These are phyloP conservation scores for Penicillium sp. DNA, from an alignment of 2,329 filamentous ascomycete species.

Conservation along the genomic window DNA sequence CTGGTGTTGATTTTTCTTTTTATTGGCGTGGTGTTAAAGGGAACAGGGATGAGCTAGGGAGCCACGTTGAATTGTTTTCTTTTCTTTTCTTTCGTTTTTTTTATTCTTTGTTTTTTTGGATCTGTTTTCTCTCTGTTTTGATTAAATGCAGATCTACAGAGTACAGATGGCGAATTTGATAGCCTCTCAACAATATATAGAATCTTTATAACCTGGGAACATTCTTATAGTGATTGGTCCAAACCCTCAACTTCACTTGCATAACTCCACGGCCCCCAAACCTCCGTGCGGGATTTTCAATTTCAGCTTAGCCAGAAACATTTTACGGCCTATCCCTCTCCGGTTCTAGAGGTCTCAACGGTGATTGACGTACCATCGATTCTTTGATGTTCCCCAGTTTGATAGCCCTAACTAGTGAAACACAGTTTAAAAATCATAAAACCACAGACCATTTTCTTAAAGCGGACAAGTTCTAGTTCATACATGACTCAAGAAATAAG, in stretches of 20 bases:
- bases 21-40: conserved; percentile 10
- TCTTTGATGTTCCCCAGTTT: neutral
- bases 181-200: neutral
- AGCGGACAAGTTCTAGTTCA: neutral
- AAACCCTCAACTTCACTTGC: neutral
- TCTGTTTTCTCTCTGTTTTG: neutral
- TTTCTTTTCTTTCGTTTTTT: neutral
- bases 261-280: conserved; percentile 13
- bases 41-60: conserved; percentile 4
- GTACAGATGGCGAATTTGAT: conserved; percentile 1
- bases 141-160: conserved; percentile 7
- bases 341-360: neutral
- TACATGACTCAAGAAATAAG: neutral
- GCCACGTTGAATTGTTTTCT: conserved; percentile 3
- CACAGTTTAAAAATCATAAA: neutral
- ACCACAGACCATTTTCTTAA: neutral
- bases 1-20: conserved; percentile 5
- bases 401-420: neutral
- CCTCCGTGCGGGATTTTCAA: conserved; percentile 7
- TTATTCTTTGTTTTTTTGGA: neutral
- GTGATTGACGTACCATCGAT: neutral
- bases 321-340: neutral
- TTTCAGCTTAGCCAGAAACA: neutral
- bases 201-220: neutral
- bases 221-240: neutral